A percentile compares a stretch with the other conserved stretches of the same genome.
Conservation (phyloP, 1,284 basidiomycete species). For the Ceratobasidium sp. region DNA sequence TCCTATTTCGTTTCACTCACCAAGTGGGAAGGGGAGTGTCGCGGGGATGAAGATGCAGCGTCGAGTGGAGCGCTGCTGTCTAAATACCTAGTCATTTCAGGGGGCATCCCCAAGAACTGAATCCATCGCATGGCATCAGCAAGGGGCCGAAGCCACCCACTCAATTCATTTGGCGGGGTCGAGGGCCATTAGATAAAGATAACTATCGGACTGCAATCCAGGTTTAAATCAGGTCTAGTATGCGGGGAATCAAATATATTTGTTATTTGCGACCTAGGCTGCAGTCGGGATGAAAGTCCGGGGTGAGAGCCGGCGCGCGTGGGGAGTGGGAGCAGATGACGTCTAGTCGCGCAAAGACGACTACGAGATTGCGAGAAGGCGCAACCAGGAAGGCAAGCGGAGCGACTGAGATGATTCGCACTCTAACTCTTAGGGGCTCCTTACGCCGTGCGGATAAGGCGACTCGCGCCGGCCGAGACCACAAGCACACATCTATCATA, state of each 20-base stretch:
- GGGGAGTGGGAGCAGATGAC: neutral
- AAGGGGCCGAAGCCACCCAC: neutral
- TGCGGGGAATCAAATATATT: constrained; percentile 36
- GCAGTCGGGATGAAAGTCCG: neutral
- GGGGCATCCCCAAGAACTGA: constrained; percentile 11
- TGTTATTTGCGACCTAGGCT: neutral
- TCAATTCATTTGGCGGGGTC: constrained; percentile 13
- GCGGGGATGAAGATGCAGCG: neutral
- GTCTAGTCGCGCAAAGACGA: neutral
- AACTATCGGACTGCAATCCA: neutral
- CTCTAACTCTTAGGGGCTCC: neutral
- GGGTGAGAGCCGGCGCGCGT: neutral
- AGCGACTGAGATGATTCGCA: neutral
- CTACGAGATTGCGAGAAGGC: too few relatives aligned
- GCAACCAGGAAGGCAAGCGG: neutral
- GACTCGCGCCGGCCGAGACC: neutral
- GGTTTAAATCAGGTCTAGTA: constrained; percentile 3
- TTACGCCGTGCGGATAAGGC: neutral
- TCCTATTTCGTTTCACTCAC: neutral
- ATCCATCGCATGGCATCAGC: constrained; percentile 1
- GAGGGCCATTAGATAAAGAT: constrained; percentile 21
- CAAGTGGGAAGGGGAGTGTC: neutral
- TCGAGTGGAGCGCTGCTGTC: neutral
- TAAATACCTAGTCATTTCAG: constrained; percentile 13
- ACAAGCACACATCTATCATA: neutral